Evolutionary conservation across 352 stramenopile species (phyloP), one percentile per base, ranked within the genome.

Genomic region (Pythium biforme): DNA sequence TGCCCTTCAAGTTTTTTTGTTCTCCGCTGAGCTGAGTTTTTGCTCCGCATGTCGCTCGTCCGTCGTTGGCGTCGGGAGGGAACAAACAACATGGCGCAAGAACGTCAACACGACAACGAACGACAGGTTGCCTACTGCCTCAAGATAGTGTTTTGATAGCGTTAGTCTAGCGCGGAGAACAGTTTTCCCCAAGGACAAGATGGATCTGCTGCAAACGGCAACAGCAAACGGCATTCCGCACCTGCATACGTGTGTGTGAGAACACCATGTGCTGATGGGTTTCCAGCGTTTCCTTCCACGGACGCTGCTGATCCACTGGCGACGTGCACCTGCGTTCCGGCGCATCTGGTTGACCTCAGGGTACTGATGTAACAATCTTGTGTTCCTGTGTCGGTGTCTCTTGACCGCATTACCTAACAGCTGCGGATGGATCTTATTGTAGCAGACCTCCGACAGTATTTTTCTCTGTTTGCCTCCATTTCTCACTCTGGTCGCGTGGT

Each of bases 351-450:
- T n/a, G 37, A 14, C n/a, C 37, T 43, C 37, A 29, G 31, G 10
- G 29, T 59, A 56, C 40, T 52, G 51, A 54, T 22, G 33, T 62
- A 62, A 40, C 20, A 55, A 15, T 9, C 17, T n/a, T 6, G 3
- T 53, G 29, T 43, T 12, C 29, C 29, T 27, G 25, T 59, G 31
- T 47, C 43, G 40, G 59, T 66, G 59, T 66, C 59, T 61, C 59
- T 66, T 60, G 50, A 43, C 20, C 41, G 5, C 59, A 55, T 66
- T 66, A 66, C 59, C 27, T 55, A 66, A 56, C 40, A 48, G 51
- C 33, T 48, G 33, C 7, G 34, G 41, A 19, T 53, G 39, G 20
- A 39, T 33, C 27, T 31, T 26, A n/a, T 40, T 60, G 59, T 60
- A 49, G 51, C 27, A 9, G 50, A 60, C 10, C 40, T 66, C n/a